These are phyloP conservation scores for Bolboschoenoplectus hybrid DNA, from an alignment of 202 grass and related monocot species.

Conservation along the genomic window DNA sequence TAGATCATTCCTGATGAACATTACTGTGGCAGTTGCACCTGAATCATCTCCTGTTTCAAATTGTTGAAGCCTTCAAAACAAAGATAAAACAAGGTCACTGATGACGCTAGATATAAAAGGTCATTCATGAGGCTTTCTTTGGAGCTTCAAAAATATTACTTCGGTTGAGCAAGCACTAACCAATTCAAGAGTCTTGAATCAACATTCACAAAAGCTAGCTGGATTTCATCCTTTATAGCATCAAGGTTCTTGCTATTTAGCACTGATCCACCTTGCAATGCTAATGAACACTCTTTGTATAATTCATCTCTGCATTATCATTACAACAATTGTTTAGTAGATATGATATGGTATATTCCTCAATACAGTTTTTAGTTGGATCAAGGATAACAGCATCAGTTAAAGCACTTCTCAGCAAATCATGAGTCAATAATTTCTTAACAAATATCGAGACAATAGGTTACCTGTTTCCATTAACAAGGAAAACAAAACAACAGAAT, in stretches of 20 bases:
- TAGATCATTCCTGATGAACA: constrained; percentile 84
- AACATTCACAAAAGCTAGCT: constrained; percentile 66
- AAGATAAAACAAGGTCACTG: constrained; percentile 3
- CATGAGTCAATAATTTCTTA: neutral
- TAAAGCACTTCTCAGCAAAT: neutral
- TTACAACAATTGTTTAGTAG: neutral
- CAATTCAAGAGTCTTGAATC: constrained; percentile 72
- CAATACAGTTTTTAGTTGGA: neutral
- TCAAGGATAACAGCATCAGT: neutral
- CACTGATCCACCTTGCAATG: constrained; percentile 73
- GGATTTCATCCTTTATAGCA: constrained; percentile 63
- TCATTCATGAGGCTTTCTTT: neutral
- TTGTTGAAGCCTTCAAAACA: constrained; percentile 73
- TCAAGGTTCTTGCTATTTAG: constrained; percentile 71
- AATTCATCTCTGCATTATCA: constrained; percentile 71
- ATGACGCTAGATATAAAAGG: constrained; percentile 6
- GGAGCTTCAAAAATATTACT: neutral
- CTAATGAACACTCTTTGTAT: constrained; percentile 76
- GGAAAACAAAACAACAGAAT: neutral
- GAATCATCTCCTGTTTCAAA: constrained; percentile 63
- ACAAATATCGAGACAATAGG: neutral
- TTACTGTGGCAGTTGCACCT: constrained; percentile 68
- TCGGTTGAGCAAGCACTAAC: constrained; percentile 48
- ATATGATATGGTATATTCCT: neutral
- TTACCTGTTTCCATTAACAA: neutral